Conservation (phyloP, 2,329 filamentous ascomycete genomes). For the Fusarium sp. region DNA sequence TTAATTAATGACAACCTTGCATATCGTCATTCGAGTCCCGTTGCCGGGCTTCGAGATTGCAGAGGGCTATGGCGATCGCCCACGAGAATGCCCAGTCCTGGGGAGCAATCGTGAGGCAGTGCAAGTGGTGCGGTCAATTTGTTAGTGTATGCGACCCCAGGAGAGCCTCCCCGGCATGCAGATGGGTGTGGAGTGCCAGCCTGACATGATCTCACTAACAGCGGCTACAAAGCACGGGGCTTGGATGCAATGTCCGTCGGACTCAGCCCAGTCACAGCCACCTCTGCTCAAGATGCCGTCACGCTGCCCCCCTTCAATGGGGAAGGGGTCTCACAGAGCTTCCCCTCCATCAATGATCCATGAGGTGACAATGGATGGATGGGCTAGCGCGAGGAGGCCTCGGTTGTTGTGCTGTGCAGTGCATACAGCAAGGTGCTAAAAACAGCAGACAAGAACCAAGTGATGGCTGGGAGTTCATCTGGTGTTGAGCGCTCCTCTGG, state of each 20-base stretch:
- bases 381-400: background rate
- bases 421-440: constrained; percentile 15
- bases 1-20: background rate
- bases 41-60: background rate
- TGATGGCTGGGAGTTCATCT: constrained; percentile 7
- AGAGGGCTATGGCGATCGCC: constrained; percentile 2
- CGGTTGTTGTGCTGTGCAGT: constrained; percentile 6
- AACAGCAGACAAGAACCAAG: background rate
- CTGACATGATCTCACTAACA: constrained; percentile 17
- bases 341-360: constrained; percentile 6
- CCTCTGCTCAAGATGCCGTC: constrained; percentile 19
- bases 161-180: background rate
- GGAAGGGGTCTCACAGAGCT: background rate
- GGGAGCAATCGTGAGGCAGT: background rate
- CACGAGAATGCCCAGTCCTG: background rate
- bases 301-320: background rate
- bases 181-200: background rate
- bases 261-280: constrained; percentile 37
- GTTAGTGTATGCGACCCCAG: background rate
- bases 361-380: constrained; percentile 4
- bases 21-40: constrained; percentile 4
- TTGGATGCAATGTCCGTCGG: constrained; percentile 16
- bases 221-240: constrained; percentile 7
- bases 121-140: background rate
- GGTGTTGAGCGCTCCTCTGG: background rate